Conservation (phyloP, 129 eudicot genomes). For the Dittrichia graveolens region DNA sequence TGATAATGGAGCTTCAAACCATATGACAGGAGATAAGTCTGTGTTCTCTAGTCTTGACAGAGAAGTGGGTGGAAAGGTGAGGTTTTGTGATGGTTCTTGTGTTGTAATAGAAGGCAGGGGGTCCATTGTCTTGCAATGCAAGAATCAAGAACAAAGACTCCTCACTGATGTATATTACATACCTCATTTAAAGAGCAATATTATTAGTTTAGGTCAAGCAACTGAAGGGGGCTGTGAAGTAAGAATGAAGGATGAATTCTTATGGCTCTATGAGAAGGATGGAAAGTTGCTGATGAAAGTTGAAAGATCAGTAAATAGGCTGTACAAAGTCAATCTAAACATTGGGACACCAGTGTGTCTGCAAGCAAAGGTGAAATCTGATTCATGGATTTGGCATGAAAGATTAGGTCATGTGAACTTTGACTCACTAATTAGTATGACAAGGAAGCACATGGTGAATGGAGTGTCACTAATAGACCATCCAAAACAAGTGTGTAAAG, state of each 20-base stretch:
- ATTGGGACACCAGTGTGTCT: too few relatives aligned
- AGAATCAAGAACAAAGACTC: background rate
- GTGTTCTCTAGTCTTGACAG: background rate
- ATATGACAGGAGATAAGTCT: background rate
- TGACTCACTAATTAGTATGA: too few relatives aligned
- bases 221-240: background rate
- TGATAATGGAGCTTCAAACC: too few relatives aligned
- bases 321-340: too few relatives aligned
- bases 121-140: background rate
- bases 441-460: background rate
- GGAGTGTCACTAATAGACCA: background rate
- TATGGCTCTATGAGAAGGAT: background rate
- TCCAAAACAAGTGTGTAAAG: background rate
- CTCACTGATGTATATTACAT: background rate
- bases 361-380: too few relatives aligned
- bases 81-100: background rate
- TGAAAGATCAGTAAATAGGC: background rate
- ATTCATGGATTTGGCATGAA: too few relatives aligned
- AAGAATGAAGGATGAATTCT: too few relatives aligned
- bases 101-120: background rate
- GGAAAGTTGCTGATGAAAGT: background rate
- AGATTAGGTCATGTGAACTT: too few relatives aligned
- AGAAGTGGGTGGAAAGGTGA: background rate
- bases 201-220: background rate
- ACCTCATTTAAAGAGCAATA: too few relatives aligned